phyloP scores from a whole-genome alignment of 2,329 filamentous ascomycete genomes.

The Claviceps paspali region DNA sequence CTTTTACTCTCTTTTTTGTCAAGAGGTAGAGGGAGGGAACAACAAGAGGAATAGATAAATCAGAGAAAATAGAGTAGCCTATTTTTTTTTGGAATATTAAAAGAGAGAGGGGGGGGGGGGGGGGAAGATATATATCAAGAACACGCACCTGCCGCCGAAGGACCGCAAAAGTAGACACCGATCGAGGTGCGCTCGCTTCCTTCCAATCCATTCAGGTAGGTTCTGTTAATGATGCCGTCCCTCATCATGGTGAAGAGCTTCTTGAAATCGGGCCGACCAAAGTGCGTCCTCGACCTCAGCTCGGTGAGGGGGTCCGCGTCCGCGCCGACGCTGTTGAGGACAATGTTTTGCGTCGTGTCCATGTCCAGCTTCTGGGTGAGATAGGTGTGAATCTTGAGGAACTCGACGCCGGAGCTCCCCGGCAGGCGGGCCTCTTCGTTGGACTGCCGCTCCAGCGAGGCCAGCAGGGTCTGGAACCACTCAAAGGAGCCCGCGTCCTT shows the following conservation, averaged over 20 bases:
- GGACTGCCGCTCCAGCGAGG: slow-evolving; percentile 78
- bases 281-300: slow-evolving; percentile 79
- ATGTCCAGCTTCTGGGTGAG: slow-evolving; percentile 85
- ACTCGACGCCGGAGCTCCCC: slow-evolving; percentile 58
- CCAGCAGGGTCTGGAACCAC: slow-evolving; percentile 93
- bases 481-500: slow-evolving; percentile 92
- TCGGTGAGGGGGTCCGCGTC: slow-evolving; percentile 85
- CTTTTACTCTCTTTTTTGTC: no score
- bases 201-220: slow-evolving; percentile 72
- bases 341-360: slow-evolving; percentile 91
- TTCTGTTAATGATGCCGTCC: slow-evolving; percentile 70
- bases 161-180: slow-evolving; percentile 96
- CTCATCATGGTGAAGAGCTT: slow-evolving; percentile 73
- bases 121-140: no score
- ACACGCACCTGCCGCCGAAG: slow-evolving; percentile 47
- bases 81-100: no score
- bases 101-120: no score
- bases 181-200: slow-evolving; percentile 66
- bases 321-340: slow-evolving; percentile 84
- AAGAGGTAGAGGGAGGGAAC: no score
- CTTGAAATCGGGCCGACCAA: slow-evolving; percentile 80
- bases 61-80: no score
- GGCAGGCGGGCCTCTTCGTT: slow-evolving; percentile 51
- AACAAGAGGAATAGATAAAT: neutral
- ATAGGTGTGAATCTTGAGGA: slow-evolving; percentile 95